phyloP scores from a whole-genome alignment of 441 rosid species.

The Populus hybrid region DNA sequence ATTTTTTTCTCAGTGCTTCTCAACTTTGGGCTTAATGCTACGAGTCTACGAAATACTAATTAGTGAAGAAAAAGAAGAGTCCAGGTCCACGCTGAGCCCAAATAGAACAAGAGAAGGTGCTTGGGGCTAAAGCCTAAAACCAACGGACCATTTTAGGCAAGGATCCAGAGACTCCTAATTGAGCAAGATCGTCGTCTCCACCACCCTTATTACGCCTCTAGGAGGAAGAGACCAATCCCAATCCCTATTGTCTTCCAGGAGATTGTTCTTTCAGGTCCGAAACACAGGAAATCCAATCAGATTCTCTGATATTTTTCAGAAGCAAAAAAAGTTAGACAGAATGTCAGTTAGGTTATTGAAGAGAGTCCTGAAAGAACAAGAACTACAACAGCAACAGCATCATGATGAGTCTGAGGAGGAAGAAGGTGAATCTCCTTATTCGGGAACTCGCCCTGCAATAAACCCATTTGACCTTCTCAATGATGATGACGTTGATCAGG shows the following conservation, averaged over 20 bases:
- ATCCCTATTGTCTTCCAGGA: neutral
- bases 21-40: neutral
- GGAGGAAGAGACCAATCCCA: neutral
- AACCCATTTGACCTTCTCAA: constrained; percentile 80
- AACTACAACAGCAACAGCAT: constrained; percentile 37
- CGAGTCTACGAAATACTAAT: neutral
- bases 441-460: constrained; percentile 35
- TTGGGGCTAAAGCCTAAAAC: neutral
- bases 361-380: constrained; percentile 75
- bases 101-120: neutral
- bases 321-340: neutral
- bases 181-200: neutral
- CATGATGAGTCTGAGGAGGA: constrained; percentile 39
- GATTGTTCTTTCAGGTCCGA: neutral
- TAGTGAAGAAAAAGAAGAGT: neutral
- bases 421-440: constrained; percentile 35
- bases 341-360: constrained; percentile 82
- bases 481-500: constrained; percentile 56
- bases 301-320: neutral
- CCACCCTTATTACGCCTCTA: neutral
- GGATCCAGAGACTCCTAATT: neutral
- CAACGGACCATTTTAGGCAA: neutral
- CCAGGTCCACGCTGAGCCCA: neutral
- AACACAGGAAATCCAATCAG: neutral
- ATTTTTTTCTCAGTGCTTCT: no score